These are phyloP conservation scores for Penicillium crustosum DNA, from an alignment of 2,329 filamentous ascomycete species.

Conservation along the genomic window DNA sequence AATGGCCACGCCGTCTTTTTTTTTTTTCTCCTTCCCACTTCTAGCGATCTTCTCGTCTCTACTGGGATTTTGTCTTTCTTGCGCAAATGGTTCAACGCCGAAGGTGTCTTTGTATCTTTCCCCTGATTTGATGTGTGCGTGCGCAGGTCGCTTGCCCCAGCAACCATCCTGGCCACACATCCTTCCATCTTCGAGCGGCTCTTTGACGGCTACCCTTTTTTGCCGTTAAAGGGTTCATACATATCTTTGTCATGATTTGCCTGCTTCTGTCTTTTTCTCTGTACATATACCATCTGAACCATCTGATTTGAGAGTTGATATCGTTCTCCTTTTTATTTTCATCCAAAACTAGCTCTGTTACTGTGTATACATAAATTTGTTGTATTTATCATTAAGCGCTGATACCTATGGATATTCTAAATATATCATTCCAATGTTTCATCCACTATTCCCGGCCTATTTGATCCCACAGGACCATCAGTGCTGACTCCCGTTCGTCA, in stretches of 20 bases:
- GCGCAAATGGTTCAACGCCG: conserved; percentile 18
- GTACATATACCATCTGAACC: conserved; percentile 30
- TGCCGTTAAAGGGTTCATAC: conserved; percentile 10
- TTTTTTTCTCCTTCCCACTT: conserved; percentile 7
- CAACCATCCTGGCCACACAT: conserved; percentile 9
- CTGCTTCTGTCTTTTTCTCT: conserved; percentile 20
- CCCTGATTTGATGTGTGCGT: conserved; percentile 11
- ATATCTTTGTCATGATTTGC: conserved; percentile 21
- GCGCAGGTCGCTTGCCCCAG: conserved; percentile 8
- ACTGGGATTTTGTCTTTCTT: conserved; percentile 15
- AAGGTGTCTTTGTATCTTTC: conserved; percentile 6
- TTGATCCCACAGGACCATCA: background rate
- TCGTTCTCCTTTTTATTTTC: conserved; percentile 9
- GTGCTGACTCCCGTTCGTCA: background rate
- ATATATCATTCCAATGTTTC: background rate
- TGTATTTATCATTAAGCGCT: background rate
- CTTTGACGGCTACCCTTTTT: conserved; percentile 9
- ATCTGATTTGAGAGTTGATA: conserved; percentile 22
- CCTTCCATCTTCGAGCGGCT: conserved; percentile 7
- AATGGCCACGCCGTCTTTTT: background rate
- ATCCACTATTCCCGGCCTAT: background rate
- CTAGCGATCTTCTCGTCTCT: conserved; percentile 10
- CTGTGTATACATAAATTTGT: background rate
- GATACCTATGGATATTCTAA: background rate
- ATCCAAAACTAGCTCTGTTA: background rate